These are phyloP conservation scores for Termitomyces sp. DNA, from an alignment of 768 basidiomycete genomes.

Conservation along the genomic window DNA sequence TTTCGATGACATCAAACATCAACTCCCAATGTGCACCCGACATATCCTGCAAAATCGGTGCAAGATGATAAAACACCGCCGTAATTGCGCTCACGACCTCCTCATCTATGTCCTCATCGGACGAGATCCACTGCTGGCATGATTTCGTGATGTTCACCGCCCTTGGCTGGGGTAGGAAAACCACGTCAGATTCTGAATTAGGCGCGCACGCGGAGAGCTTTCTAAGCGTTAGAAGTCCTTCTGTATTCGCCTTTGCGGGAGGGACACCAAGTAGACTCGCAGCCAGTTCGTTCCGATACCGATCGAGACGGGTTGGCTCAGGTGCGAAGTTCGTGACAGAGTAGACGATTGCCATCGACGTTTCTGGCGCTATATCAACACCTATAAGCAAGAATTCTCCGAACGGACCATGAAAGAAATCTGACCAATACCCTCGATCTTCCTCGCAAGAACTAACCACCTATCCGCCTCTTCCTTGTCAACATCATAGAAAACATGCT, in stretches of 20 bases:
- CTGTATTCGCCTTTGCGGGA: conserved; percentile 52
- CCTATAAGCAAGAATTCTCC: neutral
- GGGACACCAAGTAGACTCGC: conserved; percentile 69
- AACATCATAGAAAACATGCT: conserved; percentile 52
- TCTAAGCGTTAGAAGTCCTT: conserved; percentile 65
- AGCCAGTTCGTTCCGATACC: conserved; percentile 87
- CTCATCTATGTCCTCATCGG: conserved; percentile 62
- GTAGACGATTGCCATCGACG: conserved; percentile 59
- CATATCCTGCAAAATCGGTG: conserved; percentile 83
- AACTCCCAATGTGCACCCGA: conserved; percentile 90
- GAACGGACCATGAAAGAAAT: neutral
- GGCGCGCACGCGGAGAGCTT: conserved; percentile 73
- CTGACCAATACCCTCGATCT: conserved; percentile 57
- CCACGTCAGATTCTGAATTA: conserved; percentile 66
- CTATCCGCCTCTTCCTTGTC: conserved; percentile 62
- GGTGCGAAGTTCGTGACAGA: conserved; percentile 56
- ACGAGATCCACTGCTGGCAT: conserved; percentile 74
- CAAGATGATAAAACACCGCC: conserved; percentile 65
- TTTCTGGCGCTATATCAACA: conserved; percentile 51
- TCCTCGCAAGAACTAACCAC: conserved; percentile 72
- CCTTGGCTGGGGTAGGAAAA: conserved; percentile 80
- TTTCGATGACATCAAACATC: conserved; percentile 85
- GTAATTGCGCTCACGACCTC: conserved; percentile 78
- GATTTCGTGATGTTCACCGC: conserved; percentile 85
- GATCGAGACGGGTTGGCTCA: conserved; percentile 67